Conservation (phyloP, 495 filamentous ascomycete species). For the Penicillium samsonianum region DNA sequence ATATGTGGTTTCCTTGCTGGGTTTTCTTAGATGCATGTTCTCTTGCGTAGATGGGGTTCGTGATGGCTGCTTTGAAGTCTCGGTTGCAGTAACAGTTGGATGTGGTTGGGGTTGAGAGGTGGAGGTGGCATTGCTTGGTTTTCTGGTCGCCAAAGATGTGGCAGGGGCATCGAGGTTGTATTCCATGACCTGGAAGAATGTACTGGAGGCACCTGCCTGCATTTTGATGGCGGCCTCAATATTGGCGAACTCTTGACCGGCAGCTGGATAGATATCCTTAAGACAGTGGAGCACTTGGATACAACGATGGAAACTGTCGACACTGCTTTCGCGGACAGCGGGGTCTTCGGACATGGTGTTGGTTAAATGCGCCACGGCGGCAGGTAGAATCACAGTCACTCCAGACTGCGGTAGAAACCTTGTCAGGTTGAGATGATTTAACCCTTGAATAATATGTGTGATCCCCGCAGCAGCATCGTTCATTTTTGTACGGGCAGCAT, state of each 20-base stretch:
- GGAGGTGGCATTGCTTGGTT: conserved; percentile 21
- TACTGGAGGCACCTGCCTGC: conserved; percentile 33
- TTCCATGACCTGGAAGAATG: conserved; percentile 43
- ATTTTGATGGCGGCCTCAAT: conserved; percentile 75
- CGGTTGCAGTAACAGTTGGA: not conserved
- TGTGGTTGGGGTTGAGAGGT: conserved; percentile 11
- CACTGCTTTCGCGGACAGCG: conserved; percentile 61
- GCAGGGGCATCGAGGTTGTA: conserved; percentile 26
- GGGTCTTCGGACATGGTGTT: conserved; percentile 76
- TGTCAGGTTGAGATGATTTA: conserved; percentile 68
- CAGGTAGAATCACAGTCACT: conserved; percentile 81
- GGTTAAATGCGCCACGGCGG: conserved; percentile 82
- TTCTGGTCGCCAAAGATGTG: conserved; percentile 16
- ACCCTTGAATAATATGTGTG: conserved; percentile 68
- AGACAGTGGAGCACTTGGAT: conserved; percentile 75
- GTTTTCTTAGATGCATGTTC: conserved; percentile 4
- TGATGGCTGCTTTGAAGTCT: not conserved
- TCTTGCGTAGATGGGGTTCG: conserved; percentile 9
- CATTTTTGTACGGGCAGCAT: conserved; percentile 67
- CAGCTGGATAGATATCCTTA: conserved; percentile 79
- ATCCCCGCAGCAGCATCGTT: conserved; percentile 75
- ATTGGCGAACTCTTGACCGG: conserved; percentile 77
- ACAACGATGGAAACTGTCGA: conserved; percentile 75
- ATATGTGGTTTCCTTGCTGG: conserved; percentile 10
- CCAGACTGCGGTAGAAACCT: conserved; percentile 79